phyloP scores from a whole-genome alignment of 192 early-diverging fungal species.

The Diversispora epigaea region DNA sequence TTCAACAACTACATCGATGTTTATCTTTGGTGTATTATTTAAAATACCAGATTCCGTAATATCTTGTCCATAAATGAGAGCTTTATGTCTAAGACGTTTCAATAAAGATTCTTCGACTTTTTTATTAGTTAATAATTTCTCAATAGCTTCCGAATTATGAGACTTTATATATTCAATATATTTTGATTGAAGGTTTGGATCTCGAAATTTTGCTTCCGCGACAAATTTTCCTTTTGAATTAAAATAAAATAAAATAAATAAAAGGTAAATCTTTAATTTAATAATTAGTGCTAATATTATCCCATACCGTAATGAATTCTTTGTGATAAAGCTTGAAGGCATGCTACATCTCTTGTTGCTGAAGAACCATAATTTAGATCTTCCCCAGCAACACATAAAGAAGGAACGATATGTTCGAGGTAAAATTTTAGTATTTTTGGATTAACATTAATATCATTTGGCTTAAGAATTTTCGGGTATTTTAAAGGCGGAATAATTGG shows the following conservation, averaged over 20 bases:
- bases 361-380: constrained; percentile 91
- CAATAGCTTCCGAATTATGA: constrained; percentile 72
- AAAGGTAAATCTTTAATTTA: not conserved
- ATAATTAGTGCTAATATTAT: not conserved
- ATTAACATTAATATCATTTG: constrained; percentile 87
- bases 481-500: constrained; percentile 84
- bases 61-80: constrained; percentile 92
- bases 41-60: constrained; percentile 55
- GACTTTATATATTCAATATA: constrained; percentile 76
- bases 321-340: constrained; percentile 85
- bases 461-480: constrained; percentile 73
- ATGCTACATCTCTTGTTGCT: constrained; percentile 92
- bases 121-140: constrained; percentile 85
- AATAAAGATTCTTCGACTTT: constrained; percentile 83
- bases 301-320: constrained; percentile 89
- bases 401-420: constrained; percentile 75
- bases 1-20: constrained; percentile 80
- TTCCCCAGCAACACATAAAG: constrained; percentile 70
- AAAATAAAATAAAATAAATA: constrained; percentile 13
- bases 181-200: constrained; percentile 65
- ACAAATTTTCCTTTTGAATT: constrained; percentile 80
- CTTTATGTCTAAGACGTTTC: constrained; percentile 81
- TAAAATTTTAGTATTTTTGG: constrained; percentile 80
- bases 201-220: constrained; percentile 95
- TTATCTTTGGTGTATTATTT: constrained; percentile 53